A percentile compares a stretch with the other conserved stretches of the same genome.
Conservation (phyloP, 2,329 filamentous ascomycete genomes). For the Hymenoscyphus scutula region DNA sequence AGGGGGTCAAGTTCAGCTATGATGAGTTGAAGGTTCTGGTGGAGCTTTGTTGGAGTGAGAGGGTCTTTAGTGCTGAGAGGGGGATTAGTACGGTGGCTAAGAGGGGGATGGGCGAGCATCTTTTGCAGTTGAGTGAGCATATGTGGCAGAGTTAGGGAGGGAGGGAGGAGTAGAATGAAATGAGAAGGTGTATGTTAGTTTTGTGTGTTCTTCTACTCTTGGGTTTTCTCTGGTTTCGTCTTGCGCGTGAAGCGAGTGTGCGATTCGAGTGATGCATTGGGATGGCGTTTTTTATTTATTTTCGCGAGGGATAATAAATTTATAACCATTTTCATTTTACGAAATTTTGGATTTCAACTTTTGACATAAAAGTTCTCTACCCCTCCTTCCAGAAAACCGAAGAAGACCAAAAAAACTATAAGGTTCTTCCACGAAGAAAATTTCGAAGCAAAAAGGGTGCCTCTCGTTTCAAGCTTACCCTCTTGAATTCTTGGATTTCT, state of each 20-base stretch:
- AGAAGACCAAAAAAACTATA: too few relatives aligned
- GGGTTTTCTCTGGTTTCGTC: neutral
- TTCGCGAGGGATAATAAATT: neutral
- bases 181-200: conserved; percentile 2
- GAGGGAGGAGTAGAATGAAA: neutral
- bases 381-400: too few relatives aligned
- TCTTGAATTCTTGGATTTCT: too few relatives aligned
- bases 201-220: neutral
- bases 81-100: conserved; percentile 66
- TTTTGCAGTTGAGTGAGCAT: conserved; percentile 68
- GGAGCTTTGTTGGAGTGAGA: conserved; percentile 67
- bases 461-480: too few relatives aligned
- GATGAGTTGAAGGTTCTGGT: conserved; percentile 64
- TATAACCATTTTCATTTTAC: neutral
- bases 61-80: conserved; percentile 62
- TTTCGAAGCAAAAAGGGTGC: too few relatives aligned
- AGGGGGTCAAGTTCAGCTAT: conserved; percentile 54
- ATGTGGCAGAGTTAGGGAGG: conserved; percentile 56
- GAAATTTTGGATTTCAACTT: neutral
- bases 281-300: neutral
- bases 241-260: too few relatives aligned
- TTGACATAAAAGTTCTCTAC: too few relatives aligned
- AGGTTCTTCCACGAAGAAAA: too few relatives aligned
- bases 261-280: neutral
- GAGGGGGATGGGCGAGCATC: conserved; percentile 67